Base-by-base conservation (phyloP, 345 rosid genomes). In the Fremontodendron californicum region DNA sequence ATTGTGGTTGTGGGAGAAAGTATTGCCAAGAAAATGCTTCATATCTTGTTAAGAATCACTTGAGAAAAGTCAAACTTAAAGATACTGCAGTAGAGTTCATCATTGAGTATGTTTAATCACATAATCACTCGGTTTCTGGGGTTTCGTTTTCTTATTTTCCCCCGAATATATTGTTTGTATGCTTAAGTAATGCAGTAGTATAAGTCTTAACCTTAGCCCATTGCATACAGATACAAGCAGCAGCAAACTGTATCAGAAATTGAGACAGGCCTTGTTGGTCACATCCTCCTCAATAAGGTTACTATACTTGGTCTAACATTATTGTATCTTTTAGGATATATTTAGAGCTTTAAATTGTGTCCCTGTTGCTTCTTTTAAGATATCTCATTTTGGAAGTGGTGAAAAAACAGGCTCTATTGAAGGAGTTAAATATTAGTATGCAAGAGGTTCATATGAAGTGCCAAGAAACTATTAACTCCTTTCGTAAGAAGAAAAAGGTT, bases 11-110 rank as follows among this genome's bases (percentile, higher is more conserved):
- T 79, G 98, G 93, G 51, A 86, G 90, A 75, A 84, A 79, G 75
- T 88, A 84, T 79, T 96, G 99, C 84, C 94, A 82, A 77, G 98
- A 96, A 83, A 88, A 86, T 74, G 87, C 94, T 51, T 91, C 96
- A 51, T 90, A 61, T 71, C 62, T 84, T 49, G 96, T 93, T 35
- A 90, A 87, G 88, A 92, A 86, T 82, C 93, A 87, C 21, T 82
- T 96, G 88, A 90, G 86, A 80, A 96, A 84, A 84, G 86, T 96
- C 69, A 93, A 86, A 77, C 92, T 96, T 65, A 92, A 92, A 81
- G 97, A 92, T 73, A 77, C 81, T 72, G 90, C 94, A 1, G 79
- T 73, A 51, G 88, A 85, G 60, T 90, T 91, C 86, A 76, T 90
- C 85, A 87, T 92, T 10, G 96, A 93, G 99, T 96, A 84, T 85